A percentile compares a stretch with the other conserved stretches of the same genome.
phyloP scores from a whole-genome alignment of 2,329 filamentous ascomycete species.

The Dothistroma septosporum region DNA sequence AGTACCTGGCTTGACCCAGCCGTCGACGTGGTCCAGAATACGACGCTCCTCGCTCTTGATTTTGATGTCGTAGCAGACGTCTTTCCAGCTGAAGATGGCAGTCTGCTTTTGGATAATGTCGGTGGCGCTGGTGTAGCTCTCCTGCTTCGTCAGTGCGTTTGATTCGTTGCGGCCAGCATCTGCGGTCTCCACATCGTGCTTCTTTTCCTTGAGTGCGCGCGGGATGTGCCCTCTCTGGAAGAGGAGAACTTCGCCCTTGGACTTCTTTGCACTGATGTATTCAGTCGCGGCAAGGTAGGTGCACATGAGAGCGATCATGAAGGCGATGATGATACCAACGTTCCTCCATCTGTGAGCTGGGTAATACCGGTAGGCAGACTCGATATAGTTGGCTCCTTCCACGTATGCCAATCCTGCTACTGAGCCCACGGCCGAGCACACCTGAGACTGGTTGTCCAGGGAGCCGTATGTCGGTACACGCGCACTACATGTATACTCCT shows the following conservation, averaged over 20 bases:
- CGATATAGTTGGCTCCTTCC: conserved; percentile 36
- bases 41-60: conserved; percentile 73
- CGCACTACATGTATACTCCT: conserved; percentile 51
- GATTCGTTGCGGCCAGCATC: conserved; percentile 9
- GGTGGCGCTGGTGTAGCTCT: conserved; percentile 37
- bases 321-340: conserved; percentile 45
- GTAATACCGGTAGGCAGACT: conserved; percentile 35
- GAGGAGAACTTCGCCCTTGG: conserved; percentile 50
- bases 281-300: conserved; percentile 45
- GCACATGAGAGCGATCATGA: conserved; percentile 42
- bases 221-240: conserved; percentile 46
- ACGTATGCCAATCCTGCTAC: conserved; percentile 39
- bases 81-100: conserved; percentile 79
- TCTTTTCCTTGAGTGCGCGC: conserved; percentile 51
- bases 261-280: conserved; percentile 47
- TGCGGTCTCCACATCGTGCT: conserved; percentile 34
- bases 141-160: conserved; percentile 30
- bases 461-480: conserved; percentile 43
- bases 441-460: conserved; percentile 28
- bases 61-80: conserved; percentile 74
- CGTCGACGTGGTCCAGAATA: conserved; percentile 80
- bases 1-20: conserved; percentile 91
- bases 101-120: conserved; percentile 59
- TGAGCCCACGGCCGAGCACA: conserved; percentile 43
- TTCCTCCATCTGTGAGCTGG: conserved; percentile 46